These are phyloP conservation scores for Neurospora sp. DNA, from an alignment of 495 filamentous ascomycete species.

Conservation along the genomic window DNA sequence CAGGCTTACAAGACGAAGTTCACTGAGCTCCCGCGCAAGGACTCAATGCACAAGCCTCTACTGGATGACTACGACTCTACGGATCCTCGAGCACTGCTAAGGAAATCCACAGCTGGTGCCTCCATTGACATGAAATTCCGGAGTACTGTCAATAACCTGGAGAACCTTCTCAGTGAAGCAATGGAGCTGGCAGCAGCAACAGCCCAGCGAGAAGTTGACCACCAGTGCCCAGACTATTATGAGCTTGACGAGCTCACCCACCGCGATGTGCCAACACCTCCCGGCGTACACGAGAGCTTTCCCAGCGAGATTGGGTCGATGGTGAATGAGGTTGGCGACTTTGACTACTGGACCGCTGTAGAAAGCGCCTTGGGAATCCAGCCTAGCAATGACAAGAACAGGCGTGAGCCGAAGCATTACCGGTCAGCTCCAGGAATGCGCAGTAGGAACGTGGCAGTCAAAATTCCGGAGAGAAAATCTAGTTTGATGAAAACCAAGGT, in stretches of 20 bases:
- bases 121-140: slow-evolving; percentile 21
- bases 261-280: slow-evolving; percentile 5
- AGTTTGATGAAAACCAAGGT: slow-evolving; percentile 8
- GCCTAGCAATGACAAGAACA: background rate
- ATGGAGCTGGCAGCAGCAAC: slow-evolving; percentile 32
- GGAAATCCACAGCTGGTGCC: background rate
- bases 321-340: slow-evolving; percentile 6
- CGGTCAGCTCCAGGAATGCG: slow-evolving; percentile 16
- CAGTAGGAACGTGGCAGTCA: slow-evolving; percentile 12
- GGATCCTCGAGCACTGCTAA: slow-evolving; percentile 1
- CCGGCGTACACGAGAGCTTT: slow-evolving; percentile 9
- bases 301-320: slow-evolving; percentile 7
- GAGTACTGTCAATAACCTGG: slow-evolving; percentile 32
- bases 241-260: slow-evolving; percentile 5
- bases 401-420: slow-evolving; percentile 9
- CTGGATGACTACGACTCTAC: background rate
- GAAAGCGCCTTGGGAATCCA: background rate
- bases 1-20: slow-evolving; percentile 12
- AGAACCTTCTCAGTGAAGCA: slow-evolving; percentile 37
- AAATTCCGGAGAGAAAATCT: slow-evolving; percentile 9
- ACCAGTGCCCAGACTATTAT: background rate
- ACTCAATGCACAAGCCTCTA: background rate
- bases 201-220: slow-evolving; percentile 15
- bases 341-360: background rate
- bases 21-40: slow-evolving; percentile 8